A percentile compares a stretch with the other conserved stretches of the same genome.
phyloP scores from a whole-genome alignment of 805 yeast genomes.

The Candida saitoana region DNA sequence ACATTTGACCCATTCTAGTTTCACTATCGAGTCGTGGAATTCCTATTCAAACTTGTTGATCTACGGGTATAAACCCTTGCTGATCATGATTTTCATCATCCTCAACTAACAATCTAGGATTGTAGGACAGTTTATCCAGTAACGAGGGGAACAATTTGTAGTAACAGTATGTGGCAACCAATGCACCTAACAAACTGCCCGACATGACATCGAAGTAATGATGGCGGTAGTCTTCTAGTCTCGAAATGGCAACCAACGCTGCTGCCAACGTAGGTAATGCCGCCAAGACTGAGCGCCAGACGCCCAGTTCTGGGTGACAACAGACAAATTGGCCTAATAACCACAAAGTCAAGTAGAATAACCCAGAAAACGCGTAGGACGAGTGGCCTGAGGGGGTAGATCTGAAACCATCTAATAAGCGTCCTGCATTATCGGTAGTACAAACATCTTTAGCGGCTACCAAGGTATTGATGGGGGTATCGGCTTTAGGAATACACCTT shows the following conservation, averaged over 20 bases:
- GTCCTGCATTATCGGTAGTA: slow-evolving; percentile 37
- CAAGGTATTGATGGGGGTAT: slow-evolving; percentile 50
- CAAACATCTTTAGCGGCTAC: slow-evolving; percentile 65
- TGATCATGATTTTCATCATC: slow-evolving; percentile 28
- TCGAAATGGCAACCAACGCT: slow-evolving; percentile 68
- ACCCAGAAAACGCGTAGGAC: slow-evolving; percentile 63
- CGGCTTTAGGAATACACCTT: slow-evolving; percentile 67
- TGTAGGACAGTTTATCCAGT: slow-evolving; percentile 28
- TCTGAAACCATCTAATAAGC: slow-evolving; percentile 66
- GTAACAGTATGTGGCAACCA: slow-evolving; percentile 57
- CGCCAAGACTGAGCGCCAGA: slow-evolving; percentile 58
- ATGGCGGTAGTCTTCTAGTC: slow-evolving; percentile 92
- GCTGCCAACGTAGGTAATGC: slow-evolving; percentile 65
- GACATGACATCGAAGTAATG: slow-evolving; percentile 80
- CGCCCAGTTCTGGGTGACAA: slow-evolving; percentile 47
- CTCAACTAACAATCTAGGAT: slow-evolving; percentile 30
- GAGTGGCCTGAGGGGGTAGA: slow-evolving; percentile 85
- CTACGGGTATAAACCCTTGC: slow-evolving; percentile 2
- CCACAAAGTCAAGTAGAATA: slow-evolving; percentile 63
- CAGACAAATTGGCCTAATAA: slow-evolving; percentile 57
- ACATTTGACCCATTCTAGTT: too few relatives aligned
- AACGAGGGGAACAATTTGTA: slow-evolving; percentile 48
- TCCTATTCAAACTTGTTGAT: not conserved
- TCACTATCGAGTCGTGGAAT: too few relatives aligned
- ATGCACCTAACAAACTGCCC: slow-evolving; percentile 66